phyloP scores from a whole-genome alignment of 2,329 filamentous ascomycete species.

The Seiridium unicorne region DNA sequence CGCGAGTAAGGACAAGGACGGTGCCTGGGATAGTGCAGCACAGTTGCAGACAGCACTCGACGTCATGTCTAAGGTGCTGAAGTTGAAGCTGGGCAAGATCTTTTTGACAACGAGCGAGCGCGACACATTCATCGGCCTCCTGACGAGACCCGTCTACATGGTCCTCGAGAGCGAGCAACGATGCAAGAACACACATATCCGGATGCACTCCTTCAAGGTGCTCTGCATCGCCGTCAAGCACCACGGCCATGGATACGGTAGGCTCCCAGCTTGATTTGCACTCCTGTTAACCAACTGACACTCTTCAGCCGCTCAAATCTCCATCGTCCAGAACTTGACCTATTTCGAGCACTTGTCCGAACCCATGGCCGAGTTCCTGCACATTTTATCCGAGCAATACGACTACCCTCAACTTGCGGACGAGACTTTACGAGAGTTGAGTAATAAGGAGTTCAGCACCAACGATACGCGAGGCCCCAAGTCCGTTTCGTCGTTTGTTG shows the following conservation, averaged over 20 bases:
- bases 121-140: conserved; percentile 88
- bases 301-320: conserved; percentile 81
- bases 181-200: conserved; percentile 82
- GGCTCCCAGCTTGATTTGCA: conserved; percentile 22
- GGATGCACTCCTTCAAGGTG: conserved; percentile 97
- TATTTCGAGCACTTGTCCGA: conserved; percentile 99
- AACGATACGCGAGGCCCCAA: conserved; percentile 96
- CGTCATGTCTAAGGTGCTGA: conserved; percentile 93
- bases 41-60: conserved; percentile 89
- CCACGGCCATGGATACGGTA: conserved; percentile 94
- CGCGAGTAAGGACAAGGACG: conserved; percentile 61
- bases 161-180: conserved; percentile 91
- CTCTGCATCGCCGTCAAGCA: conserved; percentile 96
- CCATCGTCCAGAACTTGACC: conserved; percentile 94
- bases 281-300: conserved; percentile 26
- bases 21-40: conserved; percentile 81
- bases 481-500: conserved; percentile 90
- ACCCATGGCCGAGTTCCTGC: conserved; percentile 96
- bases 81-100: conserved; percentile 86
- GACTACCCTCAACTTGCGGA: conserved; percentile 95
- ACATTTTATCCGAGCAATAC: conserved; percentile 95
- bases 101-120: conserved; percentile 95
- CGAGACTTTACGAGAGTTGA: conserved; percentile 89
- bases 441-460: conserved; percentile 96
- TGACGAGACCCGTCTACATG: conserved; percentile 91